Evolutionary conservation across 2,329 filamentous ascomycete genomes (phyloP).

Genomic region (Pseudonectria foliicola): DNA sequence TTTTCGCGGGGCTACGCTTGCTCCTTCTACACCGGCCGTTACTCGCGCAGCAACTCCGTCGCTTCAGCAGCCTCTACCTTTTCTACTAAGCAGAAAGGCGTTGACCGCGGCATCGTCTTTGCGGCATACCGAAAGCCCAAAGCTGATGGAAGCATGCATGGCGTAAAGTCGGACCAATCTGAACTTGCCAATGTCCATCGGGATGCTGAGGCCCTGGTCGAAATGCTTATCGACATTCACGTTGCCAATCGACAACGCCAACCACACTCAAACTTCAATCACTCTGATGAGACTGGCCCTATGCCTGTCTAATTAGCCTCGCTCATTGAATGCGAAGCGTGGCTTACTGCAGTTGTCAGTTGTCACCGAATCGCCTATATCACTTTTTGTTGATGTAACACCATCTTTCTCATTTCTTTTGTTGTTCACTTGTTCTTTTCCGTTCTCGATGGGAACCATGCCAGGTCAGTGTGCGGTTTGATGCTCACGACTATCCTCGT

Average conservation of each 20-base stretch:
- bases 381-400: too few relatives aligned
- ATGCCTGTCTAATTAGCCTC: conserved; percentile 21
- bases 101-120: conserved; percentile 48
- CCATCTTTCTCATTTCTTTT: too few relatives aligned
- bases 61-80: conserved; percentile 20
- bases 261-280: conserved; percentile 16
- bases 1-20: conserved; percentile 46
- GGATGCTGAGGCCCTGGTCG: conserved; percentile 46
- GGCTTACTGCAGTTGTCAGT: too few relatives aligned
- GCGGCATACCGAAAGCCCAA: conserved; percentile 46
- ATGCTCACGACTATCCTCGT: too few relatives aligned
- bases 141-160: conserved; percentile 28
- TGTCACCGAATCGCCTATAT: too few relatives aligned
- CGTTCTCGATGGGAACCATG: too few relatives aligned
- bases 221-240: conserved; percentile 46
- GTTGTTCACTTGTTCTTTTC: too few relatives aligned
- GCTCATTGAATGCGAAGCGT: too few relatives aligned
- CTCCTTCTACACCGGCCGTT: conserved; percentile 42
- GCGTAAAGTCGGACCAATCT: conserved; percentile 26
- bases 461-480: too few relatives aligned
- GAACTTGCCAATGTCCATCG: conserved; percentile 40
- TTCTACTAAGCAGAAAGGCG: conserved; percentile 16
- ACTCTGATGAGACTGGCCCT: conserved; percentile 32
- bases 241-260: conserved; percentile 30
- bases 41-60: conserved; percentile 20